Evolutionary conservation across 768 basidiomycete genomes (phyloP), one percentile per base, ranked within the genome.

Genomic region (Lactarius trivialis): DNA sequence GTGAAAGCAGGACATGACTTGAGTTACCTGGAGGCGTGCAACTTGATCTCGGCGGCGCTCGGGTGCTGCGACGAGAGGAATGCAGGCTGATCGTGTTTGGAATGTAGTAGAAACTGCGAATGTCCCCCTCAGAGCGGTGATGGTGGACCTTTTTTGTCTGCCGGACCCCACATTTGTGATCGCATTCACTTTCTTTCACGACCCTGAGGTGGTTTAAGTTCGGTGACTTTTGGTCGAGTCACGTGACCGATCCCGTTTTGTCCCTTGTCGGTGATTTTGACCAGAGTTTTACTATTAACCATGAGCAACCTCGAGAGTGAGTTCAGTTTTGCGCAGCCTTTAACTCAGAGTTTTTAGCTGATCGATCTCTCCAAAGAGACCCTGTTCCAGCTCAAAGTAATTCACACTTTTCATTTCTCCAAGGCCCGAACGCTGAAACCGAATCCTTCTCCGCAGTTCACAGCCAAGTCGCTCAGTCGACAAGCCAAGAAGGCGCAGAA

Each of bases 401-500:
- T 15, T 17, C n/a, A 21, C 19, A 36, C 26, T 17, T 14, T 19
- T 26, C 21, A 48, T 21, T 48, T 48, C 12, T 30, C 33, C 24
- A n/a, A 7, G n/a, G 7, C 41, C 12, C 37, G 37, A 37, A 15
- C 21, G 12, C 54, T 43, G 34, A 51, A 49, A 50, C 48, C 19
- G 58, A 65, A 55, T 48, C 17, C 12, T 26, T 36, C 56, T 39
- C 56, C 60, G 34, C 70, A 99, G 96, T 98, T 99, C 80, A 99
- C 97, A 21, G 94, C 97, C 65, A 99, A 98, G 83, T 85, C 92
- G 37, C 82, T 99, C 24, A 89, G 81, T 73, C 83, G 91, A 55
- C 97, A 99, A 76, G 93, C 97, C 4, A 95, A 93, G 81, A 98
- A 98, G 76, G 95, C 97, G 0, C 85, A 93, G 75, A 98, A 96